Conservation (phyloP, 192 early-diverging fungal species). For the Mortierella hygrophila region DNA sequence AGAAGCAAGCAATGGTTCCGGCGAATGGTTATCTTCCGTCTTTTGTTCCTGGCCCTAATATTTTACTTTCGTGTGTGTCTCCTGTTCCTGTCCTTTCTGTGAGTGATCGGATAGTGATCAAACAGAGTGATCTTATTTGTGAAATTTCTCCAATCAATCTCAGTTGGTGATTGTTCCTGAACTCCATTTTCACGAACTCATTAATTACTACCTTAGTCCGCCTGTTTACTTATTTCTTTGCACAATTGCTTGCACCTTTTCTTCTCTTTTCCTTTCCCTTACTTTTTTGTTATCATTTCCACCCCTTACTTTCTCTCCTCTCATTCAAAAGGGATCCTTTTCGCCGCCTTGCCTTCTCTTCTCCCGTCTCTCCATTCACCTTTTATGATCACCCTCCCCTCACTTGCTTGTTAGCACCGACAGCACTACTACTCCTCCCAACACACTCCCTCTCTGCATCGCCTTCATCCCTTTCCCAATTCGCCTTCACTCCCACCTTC, state of each 20-base stretch:
- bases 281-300: not conserved
- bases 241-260: not conserved
- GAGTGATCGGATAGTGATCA: no score
- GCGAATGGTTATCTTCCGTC: no score
- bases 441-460: not conserved
- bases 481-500: not conserved
- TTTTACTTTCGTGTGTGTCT: no score
- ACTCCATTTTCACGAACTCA: no score
- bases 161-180: no score
- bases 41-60: no score
- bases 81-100: no score
- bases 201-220: no score
- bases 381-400: conserved; percentile 2
- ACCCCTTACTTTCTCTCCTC: not conserved
- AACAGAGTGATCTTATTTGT: no score
- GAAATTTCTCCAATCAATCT: no score
- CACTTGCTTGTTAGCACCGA: not conserved
- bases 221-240: not conserved
- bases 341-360: not conserved
- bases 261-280: not conserved
- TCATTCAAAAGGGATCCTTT: not conserved
- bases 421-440: not conserved
- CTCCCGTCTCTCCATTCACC: not conserved
- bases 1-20: no score
- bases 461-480: not conserved